phyloP scores from a whole-genome alignment of 2,329 filamentous ascomycete species.

The Sporothrix pseudoabietina region DNA sequence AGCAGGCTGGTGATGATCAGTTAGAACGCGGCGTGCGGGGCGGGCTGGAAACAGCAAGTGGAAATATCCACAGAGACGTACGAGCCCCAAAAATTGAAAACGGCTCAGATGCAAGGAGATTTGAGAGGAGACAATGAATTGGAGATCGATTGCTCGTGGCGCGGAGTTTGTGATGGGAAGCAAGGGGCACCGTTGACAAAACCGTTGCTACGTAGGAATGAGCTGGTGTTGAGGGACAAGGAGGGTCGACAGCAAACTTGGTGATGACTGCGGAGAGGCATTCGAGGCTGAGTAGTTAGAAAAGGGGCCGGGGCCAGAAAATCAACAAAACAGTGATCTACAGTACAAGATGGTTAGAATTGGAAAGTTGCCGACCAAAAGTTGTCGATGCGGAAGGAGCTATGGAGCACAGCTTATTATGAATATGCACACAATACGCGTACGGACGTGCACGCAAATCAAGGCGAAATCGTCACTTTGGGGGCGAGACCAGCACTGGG shows the following conservation, averaged over 20 bases:
- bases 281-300: too few relatives aligned
- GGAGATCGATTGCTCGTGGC: not conserved
- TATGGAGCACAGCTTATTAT: not conserved
- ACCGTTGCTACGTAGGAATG: not conserved
- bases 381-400: not conserved
- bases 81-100: not conserved
- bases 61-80: conserved; percentile 2
- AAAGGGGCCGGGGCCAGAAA: not conserved
- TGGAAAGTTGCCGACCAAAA: not conserved
- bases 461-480: not conserved
- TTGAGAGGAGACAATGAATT: not conserved
- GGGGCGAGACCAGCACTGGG: not conserved
- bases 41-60: conserved; percentile 9
- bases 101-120: not conserved
- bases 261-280: not conserved
- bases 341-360: not conserved
- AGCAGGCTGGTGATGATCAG: conserved; percentile 16
- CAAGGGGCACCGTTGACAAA: not conserved
- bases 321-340: not conserved
- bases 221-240: not conserved
- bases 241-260: not conserved
- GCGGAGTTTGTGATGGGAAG: not conserved
- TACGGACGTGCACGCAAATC: conserved; percentile 8
- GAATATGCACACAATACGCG: not conserved
- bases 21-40: not conserved